These are phyloP conservation scores for Trichoderma reesei DNA, from an alignment of 495 filamentous ascomycete species.

Conservation along the genomic window DNA sequence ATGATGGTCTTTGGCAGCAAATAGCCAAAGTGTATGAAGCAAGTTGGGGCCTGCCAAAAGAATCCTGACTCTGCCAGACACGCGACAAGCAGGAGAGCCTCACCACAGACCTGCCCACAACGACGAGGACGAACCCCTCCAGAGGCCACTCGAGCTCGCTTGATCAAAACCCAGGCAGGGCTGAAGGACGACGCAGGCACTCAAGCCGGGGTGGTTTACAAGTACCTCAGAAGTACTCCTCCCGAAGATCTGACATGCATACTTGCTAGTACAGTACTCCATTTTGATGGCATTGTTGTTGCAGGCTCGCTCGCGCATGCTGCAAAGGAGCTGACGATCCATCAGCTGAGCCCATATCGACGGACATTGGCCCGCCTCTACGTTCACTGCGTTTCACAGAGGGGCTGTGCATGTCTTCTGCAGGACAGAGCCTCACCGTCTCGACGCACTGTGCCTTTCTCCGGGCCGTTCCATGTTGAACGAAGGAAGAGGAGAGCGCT, in stretches of 20 bases:
- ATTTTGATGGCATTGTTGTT: no score
- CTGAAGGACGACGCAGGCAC: no score
- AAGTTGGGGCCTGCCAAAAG: no score
- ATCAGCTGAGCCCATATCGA: neutral
- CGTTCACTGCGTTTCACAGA: neutral
- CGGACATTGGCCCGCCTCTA: neutral
- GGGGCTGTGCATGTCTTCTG: neutral
- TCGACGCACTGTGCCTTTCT: neutral
- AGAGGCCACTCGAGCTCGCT: no score
- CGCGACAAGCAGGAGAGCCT: no score
- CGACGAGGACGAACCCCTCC: no score
- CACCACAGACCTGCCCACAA: no score
- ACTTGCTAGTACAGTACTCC: no score
- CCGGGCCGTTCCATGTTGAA: neutral
- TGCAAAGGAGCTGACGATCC: neutral
- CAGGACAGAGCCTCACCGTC: neutral
- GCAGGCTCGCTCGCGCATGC: neutral
- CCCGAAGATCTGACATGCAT: conserved; percentile 6
- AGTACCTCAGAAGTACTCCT: conserved; percentile 1
- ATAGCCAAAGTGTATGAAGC: no score
- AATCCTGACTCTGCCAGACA: no score
- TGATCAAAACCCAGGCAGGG: no score
- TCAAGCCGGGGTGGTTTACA: neutral
- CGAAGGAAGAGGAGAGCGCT: neutral
- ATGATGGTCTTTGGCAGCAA: no score